Conservation (phyloP, 1,139 yeast genomes). For the Saccharomyces hybrid region DNA sequence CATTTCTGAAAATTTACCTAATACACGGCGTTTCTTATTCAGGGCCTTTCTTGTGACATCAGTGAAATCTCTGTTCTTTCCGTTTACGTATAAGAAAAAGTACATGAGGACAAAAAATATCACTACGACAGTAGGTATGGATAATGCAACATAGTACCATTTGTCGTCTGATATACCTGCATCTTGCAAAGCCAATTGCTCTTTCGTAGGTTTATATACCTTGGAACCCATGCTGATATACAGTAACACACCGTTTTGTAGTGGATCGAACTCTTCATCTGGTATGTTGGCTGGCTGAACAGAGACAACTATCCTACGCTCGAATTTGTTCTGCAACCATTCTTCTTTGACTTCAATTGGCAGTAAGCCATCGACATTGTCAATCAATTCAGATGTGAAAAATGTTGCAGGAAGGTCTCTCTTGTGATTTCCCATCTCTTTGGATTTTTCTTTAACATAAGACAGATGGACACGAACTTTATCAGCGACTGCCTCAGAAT, state of each 20-base stretch:
- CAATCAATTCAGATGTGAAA: slow-evolving; percentile 63
- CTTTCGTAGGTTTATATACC: slow-evolving; percentile 52
- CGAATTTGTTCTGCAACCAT: slow-evolving; percentile 51
- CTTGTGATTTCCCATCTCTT: slow-evolving; percentile 48
- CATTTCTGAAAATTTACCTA: slow-evolving; percentile 35
- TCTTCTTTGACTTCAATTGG: slow-evolving; percentile 52
- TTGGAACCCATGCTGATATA: slow-evolving; percentile 50
- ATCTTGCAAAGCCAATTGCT: slow-evolving; percentile 45
- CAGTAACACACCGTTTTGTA: slow-evolving; percentile 47
- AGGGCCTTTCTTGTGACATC: slow-evolving; percentile 40
- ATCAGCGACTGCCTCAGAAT: slow-evolving; percentile 38
- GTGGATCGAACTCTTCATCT: slow-evolving; percentile 58
- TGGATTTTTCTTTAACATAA: slow-evolving; percentile 48
- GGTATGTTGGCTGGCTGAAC: slow-evolving; percentile 62
- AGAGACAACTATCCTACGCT: slow-evolving; percentile 46
- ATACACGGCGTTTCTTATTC: slow-evolving; percentile 43
- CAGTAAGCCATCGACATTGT: slow-evolving; percentile 55
- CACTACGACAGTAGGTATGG: slow-evolving; percentile 65
- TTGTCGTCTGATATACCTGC: slow-evolving; percentile 56
- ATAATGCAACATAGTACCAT: slow-evolving; percentile 59
- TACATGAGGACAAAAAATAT: slow-evolving; percentile 57
- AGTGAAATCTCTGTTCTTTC: slow-evolving; percentile 41
- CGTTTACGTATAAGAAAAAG: slow-evolving; percentile 48
- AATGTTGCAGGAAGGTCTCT: slow-evolving; percentile 47
- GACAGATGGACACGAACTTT: slow-evolving; percentile 64